phyloP scores from a whole-genome alignment of 1,139 yeast species.

The Nakaseomyces nivariensis region DNA sequence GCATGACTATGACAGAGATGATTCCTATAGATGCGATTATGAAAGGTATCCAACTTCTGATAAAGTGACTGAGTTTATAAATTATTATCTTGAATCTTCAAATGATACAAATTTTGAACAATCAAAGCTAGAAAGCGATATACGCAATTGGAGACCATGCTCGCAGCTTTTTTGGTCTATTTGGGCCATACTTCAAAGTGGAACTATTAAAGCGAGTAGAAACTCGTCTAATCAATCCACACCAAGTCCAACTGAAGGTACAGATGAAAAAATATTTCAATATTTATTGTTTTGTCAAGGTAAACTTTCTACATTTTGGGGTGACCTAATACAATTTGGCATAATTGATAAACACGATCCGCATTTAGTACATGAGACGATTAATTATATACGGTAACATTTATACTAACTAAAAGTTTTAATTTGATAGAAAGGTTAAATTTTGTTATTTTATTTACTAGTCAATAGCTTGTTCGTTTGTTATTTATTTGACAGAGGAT shows the following conservation, averaged over 20 bases:
- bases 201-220: slow-evolving; percentile 17
- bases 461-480: not conserved
- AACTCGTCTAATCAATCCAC: slow-evolving; percentile 2
- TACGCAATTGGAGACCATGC: slow-evolving; percentile 68
- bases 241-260: slow-evolving; percentile 7
- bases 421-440: not conserved
- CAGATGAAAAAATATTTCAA: slow-evolving; percentile 47
- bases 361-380: not conserved
- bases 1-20: slow-evolving; percentile 64
- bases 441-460: not conserved
- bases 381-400: not conserved
- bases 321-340: slow-evolving; percentile 61
- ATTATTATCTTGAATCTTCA: slow-evolving; percentile 45
- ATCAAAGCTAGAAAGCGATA: slow-evolving; percentile 49
- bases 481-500: not conserved
- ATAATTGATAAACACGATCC: slow-evolving; percentile 32
- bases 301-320: slow-evolving; percentile 61
- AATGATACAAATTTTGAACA: slow-evolving; percentile 29
- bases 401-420: not conserved
- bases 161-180: slow-evolving; percentile 75
- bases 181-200: slow-evolving; percentile 85
- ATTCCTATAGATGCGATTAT: slow-evolving; percentile 49
- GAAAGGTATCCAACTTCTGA: slow-evolving; percentile 53
- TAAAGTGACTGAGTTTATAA: slow-evolving; percentile 58
- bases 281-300: slow-evolving; percentile 66